Conservation (phyloP, 768 basidiomycete genomes). For the Kockovaella imperatae region DNA sequence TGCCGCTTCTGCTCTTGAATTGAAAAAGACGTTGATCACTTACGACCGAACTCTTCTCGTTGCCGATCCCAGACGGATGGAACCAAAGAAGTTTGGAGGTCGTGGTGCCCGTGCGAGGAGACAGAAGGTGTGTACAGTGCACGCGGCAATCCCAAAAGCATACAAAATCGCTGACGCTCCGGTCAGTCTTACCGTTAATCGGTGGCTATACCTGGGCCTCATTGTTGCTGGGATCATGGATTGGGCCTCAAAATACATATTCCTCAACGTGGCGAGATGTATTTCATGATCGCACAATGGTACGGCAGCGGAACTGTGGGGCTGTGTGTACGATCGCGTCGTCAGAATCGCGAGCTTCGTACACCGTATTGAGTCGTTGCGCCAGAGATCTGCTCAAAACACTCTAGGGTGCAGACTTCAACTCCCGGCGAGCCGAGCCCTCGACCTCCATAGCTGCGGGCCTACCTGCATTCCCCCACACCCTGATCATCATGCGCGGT, state of each 20-base stretch:
- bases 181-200: slow-evolving; percentile 49
- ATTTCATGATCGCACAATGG: slow-evolving; percentile 1
- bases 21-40: slow-evolving; percentile 95
- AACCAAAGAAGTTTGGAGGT: slow-evolving; percentile 99
- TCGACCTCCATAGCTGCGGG: too few relatives aligned
- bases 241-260: not conserved
- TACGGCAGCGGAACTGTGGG: too few relatives aligned
- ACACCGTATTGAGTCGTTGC: too few relatives aligned
- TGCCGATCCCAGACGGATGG: slow-evolving; percentile 69
- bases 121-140: slow-evolving; percentile 60
- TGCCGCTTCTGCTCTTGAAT: slow-evolving; percentile 89
- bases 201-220: not conserved
- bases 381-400: too few relatives aligned
- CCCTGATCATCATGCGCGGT: too few relatives aligned
- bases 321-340: too few relatives aligned
- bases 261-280: slow-evolving; percentile 4
- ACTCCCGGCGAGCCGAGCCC: too few relatives aligned
- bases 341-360: too few relatives aligned
- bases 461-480: too few relatives aligned
- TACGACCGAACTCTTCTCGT: slow-evolving; percentile 65
- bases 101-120: slow-evolving; percentile 94
- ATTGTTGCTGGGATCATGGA: not conserved
- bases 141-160: not conserved
- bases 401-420: too few relatives aligned
- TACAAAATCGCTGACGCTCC: slow-evolving; percentile 5